Base-by-base conservation (phyloP, 257 asterid species). In the Salvia splendens region DNA sequence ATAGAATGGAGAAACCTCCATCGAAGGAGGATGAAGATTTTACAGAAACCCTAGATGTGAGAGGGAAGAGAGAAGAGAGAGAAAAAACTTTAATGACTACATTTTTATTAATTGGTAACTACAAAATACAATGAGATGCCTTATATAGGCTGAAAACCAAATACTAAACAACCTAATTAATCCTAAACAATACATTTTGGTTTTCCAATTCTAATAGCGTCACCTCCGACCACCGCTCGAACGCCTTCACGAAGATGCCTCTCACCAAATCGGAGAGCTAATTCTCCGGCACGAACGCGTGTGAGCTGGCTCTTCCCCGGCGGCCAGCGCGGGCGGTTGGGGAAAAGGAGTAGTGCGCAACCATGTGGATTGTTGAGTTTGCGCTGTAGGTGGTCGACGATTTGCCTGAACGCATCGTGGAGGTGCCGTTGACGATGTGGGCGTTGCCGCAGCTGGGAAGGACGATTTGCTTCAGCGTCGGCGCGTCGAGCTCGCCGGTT, bases 141-240 rank as follows among this genome's bases (percentile, higher is more conserved):
- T n/a, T n/a, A n/a, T n/a, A n/a, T n/a, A n/a, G n/a, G n/a, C n/a
- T n/a, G n/a, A n/a, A n/a, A n/a, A n/a, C n/a, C n/a, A n/a, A n/a
- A n/a, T n/a, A n/a, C n/a, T n/a, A n/a, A n/a, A n/a, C n/a, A n/a
- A n/a, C n/a, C n/a, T n/a, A n/a, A n/a, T n/a, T n/a, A n/a, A n/a
- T n/a, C n/a, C n/a, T n/a, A n/a, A n/a, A n/a, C n/a, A n/a, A n/a
- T n/a, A n/a, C n/a, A n/a, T n/a, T n/a, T n/a, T n/a, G n/a, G n/a
- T n/a, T n/a, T n/a, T n/a, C n/a, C n/a, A n/a, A n/a, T n/a, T n/a
- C n/a, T n/a, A n/a, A n/a, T n/a, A n/a, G 81, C 32, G 86, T 87
- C 4, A 91, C 96, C 78, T 84, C 96, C 69, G 98, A 85, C 96
- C 98, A 91, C 70, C 96, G 78, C 28, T 82, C 87, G 61, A 91